Evolutionary conservation across 163 green algal genomes (phyloP).

Genomic region (Scenedesmus sp.): DNA sequence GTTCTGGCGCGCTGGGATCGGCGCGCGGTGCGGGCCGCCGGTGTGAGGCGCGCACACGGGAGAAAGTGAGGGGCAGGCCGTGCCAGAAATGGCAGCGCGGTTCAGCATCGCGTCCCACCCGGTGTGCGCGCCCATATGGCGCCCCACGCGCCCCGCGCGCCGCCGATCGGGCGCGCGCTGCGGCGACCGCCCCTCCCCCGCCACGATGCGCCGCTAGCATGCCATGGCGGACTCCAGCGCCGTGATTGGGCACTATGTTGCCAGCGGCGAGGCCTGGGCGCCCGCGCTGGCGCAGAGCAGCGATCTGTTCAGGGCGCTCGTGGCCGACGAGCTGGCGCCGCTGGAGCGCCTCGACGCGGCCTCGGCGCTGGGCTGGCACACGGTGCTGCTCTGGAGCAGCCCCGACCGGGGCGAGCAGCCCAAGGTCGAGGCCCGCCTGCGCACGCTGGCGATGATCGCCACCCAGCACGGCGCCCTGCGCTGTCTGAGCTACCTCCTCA

Average conservation of each 20-base stretch:
- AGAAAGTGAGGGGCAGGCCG: too few relatives aligned
- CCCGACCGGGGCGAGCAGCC: conserved; percentile 18
- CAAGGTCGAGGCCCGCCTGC: conserved; percentile 18
- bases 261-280: background rate
- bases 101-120: too few relatives aligned
- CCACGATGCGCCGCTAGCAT: too few relatives aligned
- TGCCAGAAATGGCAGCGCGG: too few relatives aligned
- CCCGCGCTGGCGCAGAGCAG: conserved; percentile 29
- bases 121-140: too few relatives aligned
- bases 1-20: too few relatives aligned
- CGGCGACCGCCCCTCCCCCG: too few relatives aligned
- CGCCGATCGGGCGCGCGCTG: too few relatives aligned
- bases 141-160: too few relatives aligned
- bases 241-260: conserved; percentile 42
- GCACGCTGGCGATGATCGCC: conserved; percentile 41
- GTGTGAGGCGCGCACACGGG: too few relatives aligned
- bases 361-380: conserved; percentile 13
- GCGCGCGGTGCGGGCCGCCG: too few relatives aligned
- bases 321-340: conserved; percentile 17
- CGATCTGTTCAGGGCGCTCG: conserved; percentile 42
- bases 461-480: conserved; percentile 47
- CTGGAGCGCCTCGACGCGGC: background rate
- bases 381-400: conserved; percentile 26
- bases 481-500: conserved; percentile 34
- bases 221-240: too few relatives aligned